phyloP scores from a whole-genome alignment of 208 protist species.

The Trichomonas tenax region DNA sequence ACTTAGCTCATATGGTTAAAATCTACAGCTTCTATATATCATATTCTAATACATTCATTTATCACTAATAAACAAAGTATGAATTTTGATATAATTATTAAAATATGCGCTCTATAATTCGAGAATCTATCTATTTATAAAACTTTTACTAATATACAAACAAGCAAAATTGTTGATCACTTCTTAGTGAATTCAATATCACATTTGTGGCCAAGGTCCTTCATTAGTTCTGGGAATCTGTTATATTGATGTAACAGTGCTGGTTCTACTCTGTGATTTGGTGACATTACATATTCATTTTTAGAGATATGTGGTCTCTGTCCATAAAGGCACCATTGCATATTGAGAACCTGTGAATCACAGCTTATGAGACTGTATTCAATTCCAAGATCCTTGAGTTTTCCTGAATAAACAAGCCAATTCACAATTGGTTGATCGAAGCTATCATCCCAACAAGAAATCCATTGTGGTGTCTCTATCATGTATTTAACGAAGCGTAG shows the following conservation, averaged over 20 bases:
- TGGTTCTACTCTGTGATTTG: neutral
- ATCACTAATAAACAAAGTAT: no score
- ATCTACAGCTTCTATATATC: no score
- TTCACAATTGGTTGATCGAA: neutral
- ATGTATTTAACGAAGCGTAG: neutral
- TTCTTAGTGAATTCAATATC: neutral
- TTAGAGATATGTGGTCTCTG: no score
- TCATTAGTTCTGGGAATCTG: neutral
- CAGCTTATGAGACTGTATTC: neutral
- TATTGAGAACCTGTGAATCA: neutral
- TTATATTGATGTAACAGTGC: neutral
- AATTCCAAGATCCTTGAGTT: neutral
- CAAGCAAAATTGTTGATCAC: neutral
- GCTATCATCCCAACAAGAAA: neutral
- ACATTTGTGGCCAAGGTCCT: neutral
- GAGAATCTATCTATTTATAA: no score
- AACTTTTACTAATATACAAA: neutral
- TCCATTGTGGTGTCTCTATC: neutral
- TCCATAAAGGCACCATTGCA: neutral
- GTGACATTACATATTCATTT: neutral
- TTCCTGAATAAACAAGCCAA: neutral
- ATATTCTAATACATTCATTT: no score
- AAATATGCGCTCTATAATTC: no score
- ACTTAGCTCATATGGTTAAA: no score
- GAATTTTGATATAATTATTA: no score